Conservation (phyloP, 768 basidiomycete genomes). For the Hygrophoropsis aurantiaca region DNA sequence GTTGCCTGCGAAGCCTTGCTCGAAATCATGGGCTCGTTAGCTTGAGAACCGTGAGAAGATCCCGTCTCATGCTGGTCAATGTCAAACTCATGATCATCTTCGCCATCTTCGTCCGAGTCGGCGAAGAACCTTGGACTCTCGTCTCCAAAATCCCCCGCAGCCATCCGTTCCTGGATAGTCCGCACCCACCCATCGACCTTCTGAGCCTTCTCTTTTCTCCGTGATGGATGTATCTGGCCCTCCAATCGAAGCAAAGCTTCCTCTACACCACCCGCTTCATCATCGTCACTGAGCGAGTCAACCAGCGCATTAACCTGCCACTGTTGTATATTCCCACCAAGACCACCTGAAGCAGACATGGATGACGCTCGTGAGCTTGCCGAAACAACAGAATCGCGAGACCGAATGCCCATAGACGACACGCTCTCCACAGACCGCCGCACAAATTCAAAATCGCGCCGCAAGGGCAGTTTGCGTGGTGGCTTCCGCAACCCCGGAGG, state of each 20-base stretch:
- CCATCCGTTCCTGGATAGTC: slow-evolving; percentile 65
- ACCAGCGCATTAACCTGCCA: slow-evolving; percentile 84
- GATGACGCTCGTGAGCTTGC: slow-evolving; percentile 36
- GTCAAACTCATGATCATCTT: slow-evolving; percentile 31
- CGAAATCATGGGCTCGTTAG: slow-evolving; percentile 11
- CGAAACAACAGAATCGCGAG: slow-evolving; percentile 59
- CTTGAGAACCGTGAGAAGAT: slow-evolving; percentile 11
- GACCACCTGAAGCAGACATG: slow-evolving; percentile 34
- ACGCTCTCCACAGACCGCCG: slow-evolving; percentile 67
- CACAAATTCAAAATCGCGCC: slow-evolving; percentile 82
- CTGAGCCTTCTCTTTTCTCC: slow-evolving; percentile 65
- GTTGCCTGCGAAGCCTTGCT: slow-evolving; percentile 17
- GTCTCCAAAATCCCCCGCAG: slow-evolving; percentile 60
- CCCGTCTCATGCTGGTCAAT: slow-evolving; percentile 35
- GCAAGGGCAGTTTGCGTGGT: slow-evolving; percentile 62
- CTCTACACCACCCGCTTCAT: slow-evolving; percentile 77
- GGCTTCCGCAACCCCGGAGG: slow-evolving; percentile 57
- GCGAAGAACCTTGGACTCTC: slow-evolving; percentile 59
- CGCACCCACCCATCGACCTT: slow-evolving; percentile 86
- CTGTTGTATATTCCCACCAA: slow-evolving; percentile 52
- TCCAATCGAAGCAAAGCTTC: slow-evolving; percentile 79
- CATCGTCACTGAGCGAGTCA: slow-evolving; percentile 72
- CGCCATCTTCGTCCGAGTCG: slow-evolving; percentile 42
- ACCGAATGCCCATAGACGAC: slow-evolving; percentile 76
- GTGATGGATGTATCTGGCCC: slow-evolving; percentile 77